Conservation (phyloP, 129 eudicot genomes). For the Artemisia argyi region DNA sequence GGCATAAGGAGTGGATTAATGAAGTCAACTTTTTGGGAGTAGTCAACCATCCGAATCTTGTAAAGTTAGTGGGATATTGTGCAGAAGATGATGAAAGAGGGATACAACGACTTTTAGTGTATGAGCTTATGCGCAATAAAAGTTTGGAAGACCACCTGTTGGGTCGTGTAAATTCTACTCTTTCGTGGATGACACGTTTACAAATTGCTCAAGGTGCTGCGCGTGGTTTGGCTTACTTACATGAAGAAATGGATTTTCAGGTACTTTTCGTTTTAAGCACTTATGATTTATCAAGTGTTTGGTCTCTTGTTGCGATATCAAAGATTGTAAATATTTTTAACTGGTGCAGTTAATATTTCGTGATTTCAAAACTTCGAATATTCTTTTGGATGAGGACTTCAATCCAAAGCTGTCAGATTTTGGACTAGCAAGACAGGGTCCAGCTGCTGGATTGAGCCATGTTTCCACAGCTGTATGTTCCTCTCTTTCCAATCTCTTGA, state of each 20-base stretch:
- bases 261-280: conserved; percentile 28
- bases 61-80: conserved; percentile 87
- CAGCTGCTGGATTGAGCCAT: conserved; percentile 76
- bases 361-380: conserved; percentile 82
- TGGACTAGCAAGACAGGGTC: conserved; percentile 95
- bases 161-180: conserved; percentile 58
- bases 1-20: conserved; percentile 98
- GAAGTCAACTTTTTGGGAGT: conserved; percentile 89
- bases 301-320: not conserved
- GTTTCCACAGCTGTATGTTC: conserved; percentile 76
- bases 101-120: conserved; percentile 85
- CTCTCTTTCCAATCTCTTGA: not conserved
- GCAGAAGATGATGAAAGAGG: conserved; percentile 99
- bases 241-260: conserved; percentile 99
- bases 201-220: conserved; percentile 95
- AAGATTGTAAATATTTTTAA: not conserved
- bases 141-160: conserved; percentile 85
- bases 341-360: conserved; percentile 76
- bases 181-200: conserved; percentile 71
- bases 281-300: not conserved
- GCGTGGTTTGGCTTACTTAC: conserved; percentile 90
- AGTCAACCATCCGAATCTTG: conserved; percentile 91
- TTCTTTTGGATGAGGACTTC: conserved; percentile 84
- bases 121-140: conserved; percentile 81
- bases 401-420: conserved; percentile 89